These are phyloP conservation scores for Neostapfia colusana DNA, from an alignment of 176 grass and related monocot species.

Conservation along the genomic window DNA sequence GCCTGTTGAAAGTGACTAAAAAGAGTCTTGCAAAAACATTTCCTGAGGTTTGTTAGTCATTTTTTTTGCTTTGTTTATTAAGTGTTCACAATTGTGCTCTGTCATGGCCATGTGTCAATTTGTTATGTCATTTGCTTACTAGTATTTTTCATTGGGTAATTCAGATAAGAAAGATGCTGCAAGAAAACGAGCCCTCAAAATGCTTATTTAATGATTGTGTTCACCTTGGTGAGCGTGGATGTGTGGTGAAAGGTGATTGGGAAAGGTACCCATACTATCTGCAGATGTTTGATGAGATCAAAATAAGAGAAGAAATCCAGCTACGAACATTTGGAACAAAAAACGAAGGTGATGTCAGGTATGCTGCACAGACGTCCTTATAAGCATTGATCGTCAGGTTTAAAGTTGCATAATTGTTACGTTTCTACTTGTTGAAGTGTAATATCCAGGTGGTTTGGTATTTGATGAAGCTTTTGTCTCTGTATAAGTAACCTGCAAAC, in stretches of 20 bases:
- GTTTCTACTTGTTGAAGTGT: neutral
- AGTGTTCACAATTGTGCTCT: neutral
- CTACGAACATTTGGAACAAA: slow-evolving; percentile 92
- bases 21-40: slow-evolving; percentile 73
- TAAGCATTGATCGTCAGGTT: slow-evolving; percentile 13
- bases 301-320: slow-evolving; percentile 90
- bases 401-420: neutral
- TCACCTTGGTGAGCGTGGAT: slow-evolving; percentile 89
- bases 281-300: slow-evolving; percentile 97
- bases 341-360: slow-evolving; percentile 89
- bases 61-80: slow-evolving; percentile 5
- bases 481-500: neutral
- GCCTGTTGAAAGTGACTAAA: slow-evolving; percentile 90
- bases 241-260: slow-evolving; percentile 81
- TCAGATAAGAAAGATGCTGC: slow-evolving; percentile 72
- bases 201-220: slow-evolving; percentile 89
- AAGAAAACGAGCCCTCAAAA: slow-evolving; percentile 61
- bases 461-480: neutral
- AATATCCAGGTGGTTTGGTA: slow-evolving; percentile 4
- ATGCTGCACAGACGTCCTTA: neutral
- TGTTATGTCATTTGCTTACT: slow-evolving; percentile 21
- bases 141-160: slow-evolving; percentile 30
- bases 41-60: slow-evolving; percentile 60
- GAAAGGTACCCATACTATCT: slow-evolving; percentile 97
- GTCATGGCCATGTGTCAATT: slow-evolving; percentile 5